Evolutionary conservation across 1,284 basidiomycete species (phyloP).

Genomic region (Macrocystidia cucumis): DNA sequence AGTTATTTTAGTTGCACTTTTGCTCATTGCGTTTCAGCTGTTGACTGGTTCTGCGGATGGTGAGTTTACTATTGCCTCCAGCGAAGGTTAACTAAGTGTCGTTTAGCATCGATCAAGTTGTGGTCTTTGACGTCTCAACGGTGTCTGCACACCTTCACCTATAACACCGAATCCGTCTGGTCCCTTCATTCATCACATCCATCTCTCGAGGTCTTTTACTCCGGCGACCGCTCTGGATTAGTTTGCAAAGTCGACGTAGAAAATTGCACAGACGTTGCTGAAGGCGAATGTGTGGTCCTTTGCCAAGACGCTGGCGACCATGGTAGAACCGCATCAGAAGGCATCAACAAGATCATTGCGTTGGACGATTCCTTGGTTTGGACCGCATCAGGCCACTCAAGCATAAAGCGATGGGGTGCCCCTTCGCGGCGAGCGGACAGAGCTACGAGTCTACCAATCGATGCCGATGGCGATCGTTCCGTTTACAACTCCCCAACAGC

Average conservation of each 20-base stretch:
- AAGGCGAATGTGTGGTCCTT: conserved; percentile 86
- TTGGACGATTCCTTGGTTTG: conserved; percentile 86
- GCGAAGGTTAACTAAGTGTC: conserved; percentile 6
- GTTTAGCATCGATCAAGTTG: conserved; percentile 71
- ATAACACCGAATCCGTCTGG: conserved; percentile 96
- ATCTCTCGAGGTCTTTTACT: conserved; percentile 89
- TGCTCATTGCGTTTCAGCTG: conserved; percentile 37
- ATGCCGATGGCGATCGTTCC: conserved; percentile 16
- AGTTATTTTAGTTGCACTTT: conserved; percentile 6
- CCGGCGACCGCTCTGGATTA: conserved; percentile 86
- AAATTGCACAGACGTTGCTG: conserved; percentile 69
- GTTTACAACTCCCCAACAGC: conserved; percentile 8
- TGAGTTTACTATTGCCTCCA: conserved; percentile 18
- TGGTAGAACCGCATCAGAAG: conserved; percentile 38
- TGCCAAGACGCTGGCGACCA: conserved; percentile 57
- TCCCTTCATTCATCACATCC: conserved; percentile 85
- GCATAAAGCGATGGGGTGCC: conserved; percentile 75
- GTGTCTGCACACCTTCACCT: conserved; percentile 93
- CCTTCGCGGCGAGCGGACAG: conserved; percentile 37
- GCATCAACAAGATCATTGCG: conserved; percentile 79
- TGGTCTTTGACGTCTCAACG: conserved; percentile 89
- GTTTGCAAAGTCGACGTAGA: conserved; percentile 91
- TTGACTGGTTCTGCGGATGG: conserved; percentile 88
- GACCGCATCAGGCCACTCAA: conserved; percentile 84
- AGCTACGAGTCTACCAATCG: conserved; percentile 18